A percentile compares a stretch with the other conserved stretches of the same genome.
These are phyloP conservation scores for Clavariopsis aquatica DNA, from an alignment of 495 filamentous ascomycete genomes.

Conservation along the genomic window DNA sequence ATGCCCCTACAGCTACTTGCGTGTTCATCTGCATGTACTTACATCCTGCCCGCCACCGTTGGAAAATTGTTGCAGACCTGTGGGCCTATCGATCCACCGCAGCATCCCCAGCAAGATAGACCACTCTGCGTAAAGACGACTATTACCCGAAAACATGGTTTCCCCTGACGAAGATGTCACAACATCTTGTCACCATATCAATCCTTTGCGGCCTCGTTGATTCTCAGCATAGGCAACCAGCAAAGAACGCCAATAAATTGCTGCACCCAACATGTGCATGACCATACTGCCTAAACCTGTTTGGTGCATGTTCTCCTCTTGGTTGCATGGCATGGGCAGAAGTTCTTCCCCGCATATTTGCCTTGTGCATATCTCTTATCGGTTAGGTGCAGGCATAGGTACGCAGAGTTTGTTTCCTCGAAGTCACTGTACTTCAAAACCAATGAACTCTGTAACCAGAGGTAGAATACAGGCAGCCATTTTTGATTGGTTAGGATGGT, in stretches of 20 bases:
- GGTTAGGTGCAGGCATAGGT: neutral
- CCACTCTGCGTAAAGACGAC: too few relatives aligned
- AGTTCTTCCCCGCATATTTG: neutral
- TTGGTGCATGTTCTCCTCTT: neutral
- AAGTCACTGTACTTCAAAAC: neutral
- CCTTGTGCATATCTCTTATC: neutral
- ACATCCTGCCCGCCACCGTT: neutral
- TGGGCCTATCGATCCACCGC: too few relatives aligned
- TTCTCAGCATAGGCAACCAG: too few relatives aligned
- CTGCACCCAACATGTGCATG: neutral
- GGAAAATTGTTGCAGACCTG: too few relatives aligned
- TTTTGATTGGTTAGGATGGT: neutral
- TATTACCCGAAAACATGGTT: too few relatives aligned
- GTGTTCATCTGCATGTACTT: neutral
- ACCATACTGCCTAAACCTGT: neutral
- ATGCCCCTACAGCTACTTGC: too few relatives aligned
- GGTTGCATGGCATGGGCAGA: constrained; percentile 1
- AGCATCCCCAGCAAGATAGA: too few relatives aligned
- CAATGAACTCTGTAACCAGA: neutral
- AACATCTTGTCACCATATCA: too few relatives aligned
- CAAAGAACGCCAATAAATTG: too few relatives aligned
- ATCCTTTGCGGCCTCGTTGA: too few relatives aligned
- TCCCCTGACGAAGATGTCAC: too few relatives aligned
- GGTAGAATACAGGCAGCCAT: neutral
- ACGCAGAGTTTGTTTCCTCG: neutral